Evolutionary conservation across 495 filamentous ascomycete species (phyloP).

Genomic region (Penicillium argentinense): DNA sequence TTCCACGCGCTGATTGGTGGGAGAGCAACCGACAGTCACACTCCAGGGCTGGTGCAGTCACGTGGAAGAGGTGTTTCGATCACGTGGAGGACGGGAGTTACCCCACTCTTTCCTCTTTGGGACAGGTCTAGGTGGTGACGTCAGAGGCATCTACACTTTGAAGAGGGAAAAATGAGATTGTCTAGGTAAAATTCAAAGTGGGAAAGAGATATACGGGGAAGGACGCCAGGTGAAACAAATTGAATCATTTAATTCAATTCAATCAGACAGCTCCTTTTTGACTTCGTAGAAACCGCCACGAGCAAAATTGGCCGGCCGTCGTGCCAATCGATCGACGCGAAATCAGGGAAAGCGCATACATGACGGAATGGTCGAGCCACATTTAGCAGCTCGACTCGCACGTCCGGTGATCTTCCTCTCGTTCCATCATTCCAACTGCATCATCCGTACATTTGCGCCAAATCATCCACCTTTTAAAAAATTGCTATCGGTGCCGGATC

Average conservation of each 20-base stretch:
- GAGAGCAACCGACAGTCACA: neutral
- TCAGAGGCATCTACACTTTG: no score
- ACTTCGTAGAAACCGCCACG: no score
- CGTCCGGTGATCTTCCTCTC: neutral
- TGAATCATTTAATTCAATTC: no score
- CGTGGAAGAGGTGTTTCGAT: neutral
- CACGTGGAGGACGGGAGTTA: neutral
- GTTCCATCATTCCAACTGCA: conserved; percentile 5
- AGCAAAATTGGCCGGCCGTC: no score
- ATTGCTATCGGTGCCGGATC: no score
- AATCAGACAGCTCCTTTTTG: no score
- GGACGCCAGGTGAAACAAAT: no score
- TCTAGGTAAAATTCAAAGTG: no score
- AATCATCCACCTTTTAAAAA: no score
- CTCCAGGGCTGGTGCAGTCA: neutral
- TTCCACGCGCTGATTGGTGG: conserved; percentile 9
- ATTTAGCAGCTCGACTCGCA: conserved; percentile 1
- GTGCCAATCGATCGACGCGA: conserved; percentile 8
- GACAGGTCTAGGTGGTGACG: neutral
- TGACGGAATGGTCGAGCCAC: conserved; percentile 20
- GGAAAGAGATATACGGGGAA: no score
- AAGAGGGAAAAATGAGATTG: no score
- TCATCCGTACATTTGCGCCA: no score
- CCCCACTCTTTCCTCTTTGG: neutral
- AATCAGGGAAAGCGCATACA: conserved; percentile 21